A percentile compares a stretch with the other conserved stretches of the same genome.
Evolutionary conservation across 768 basidiomycete genomes (phyloP).

Genomic region (Cystofilobasidium capitatum): DNA sequence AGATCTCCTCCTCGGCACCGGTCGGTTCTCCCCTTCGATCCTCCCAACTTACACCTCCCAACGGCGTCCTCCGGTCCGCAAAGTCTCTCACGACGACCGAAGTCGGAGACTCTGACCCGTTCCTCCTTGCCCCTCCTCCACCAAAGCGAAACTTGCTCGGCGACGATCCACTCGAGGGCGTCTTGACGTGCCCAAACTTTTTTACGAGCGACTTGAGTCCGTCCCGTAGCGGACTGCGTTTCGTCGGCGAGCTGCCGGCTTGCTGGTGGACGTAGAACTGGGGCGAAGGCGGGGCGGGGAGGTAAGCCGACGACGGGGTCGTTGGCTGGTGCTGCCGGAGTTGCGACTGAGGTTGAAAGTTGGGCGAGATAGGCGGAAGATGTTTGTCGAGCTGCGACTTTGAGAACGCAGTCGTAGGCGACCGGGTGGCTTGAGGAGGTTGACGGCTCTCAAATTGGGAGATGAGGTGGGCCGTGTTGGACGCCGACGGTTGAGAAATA

Average conservation of each 20-base stretch:
- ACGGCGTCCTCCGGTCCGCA: too few relatives aligned
- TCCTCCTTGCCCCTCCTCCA: too few relatives aligned
- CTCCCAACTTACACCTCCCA: too few relatives aligned
- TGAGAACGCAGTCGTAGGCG: not conserved
- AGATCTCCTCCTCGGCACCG: not conserved
- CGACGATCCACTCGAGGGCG: not conserved
- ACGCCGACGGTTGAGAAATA: conserved; percentile 1
- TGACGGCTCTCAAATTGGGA: not conserved
- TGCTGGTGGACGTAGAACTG: too few relatives aligned
- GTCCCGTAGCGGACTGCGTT: not conserved
- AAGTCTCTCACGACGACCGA: too few relatives aligned
- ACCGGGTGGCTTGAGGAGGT: not conserved
- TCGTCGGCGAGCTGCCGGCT: not conserved
- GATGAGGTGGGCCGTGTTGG: not conserved
- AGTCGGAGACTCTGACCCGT: too few relatives aligned
- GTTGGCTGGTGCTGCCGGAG: not conserved
- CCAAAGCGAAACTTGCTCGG: too few relatives aligned
- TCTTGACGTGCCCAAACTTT: not conserved
- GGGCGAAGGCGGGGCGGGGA: not conserved
- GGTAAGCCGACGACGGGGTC: not conserved
- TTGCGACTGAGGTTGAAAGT: not conserved
- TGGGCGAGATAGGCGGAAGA: conserved; percentile 5
- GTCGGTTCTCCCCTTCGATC: not conserved
- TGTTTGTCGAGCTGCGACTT: conserved; percentile 20
- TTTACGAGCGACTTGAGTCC: conserved; percentile 2